These are phyloP conservation scores for Persicaria tinctoria DNA, from an alignment of 148 eudicot genomes.

Conservation along the genomic window DNA sequence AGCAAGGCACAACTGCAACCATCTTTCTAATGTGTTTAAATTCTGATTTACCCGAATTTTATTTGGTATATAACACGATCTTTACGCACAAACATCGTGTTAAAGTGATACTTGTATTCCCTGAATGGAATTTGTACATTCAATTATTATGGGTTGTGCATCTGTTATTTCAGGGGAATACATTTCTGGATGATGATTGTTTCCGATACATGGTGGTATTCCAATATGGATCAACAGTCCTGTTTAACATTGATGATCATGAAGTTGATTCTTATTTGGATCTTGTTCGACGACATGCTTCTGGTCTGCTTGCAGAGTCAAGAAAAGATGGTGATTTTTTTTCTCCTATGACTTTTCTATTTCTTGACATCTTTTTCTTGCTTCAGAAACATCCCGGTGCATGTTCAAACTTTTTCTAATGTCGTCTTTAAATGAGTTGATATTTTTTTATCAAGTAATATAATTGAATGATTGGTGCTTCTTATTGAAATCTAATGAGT, in stretches of 20 bases:
- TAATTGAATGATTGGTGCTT: neutral
- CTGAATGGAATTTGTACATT: neutral
- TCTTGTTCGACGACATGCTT: slow-evolving; percentile 71
- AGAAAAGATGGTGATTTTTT: slow-evolving; percentile 64
- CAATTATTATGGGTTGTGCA: neutral
- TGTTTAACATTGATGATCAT: slow-evolving; percentile 78
- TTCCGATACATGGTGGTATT: slow-evolving; percentile 75
- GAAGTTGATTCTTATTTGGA: slow-evolving; percentile 70
- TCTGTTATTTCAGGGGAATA: slow-evolving; percentile 43
- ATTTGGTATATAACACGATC: neutral
- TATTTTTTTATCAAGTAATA: neutral
- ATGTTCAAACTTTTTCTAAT: neutral
- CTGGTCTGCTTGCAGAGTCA: slow-evolving; percentile 72
- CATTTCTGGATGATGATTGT: slow-evolving; percentile 24
- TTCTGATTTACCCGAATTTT: neutral
- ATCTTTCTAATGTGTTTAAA: neutral
- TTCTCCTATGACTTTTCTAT: neutral
- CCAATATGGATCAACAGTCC: slow-evolving; percentile 86
- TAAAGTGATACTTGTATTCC: neutral
- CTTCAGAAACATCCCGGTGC: neutral
- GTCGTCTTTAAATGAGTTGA: neutral
- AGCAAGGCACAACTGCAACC: neutral
- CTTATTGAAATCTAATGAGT: neutral
- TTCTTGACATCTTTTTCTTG: neutral
- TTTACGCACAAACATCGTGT: neutral